These are phyloP conservation scores for Macadamia integrifolia DNA, from an alignment of 164 flowering plant genomes.

Conservation along the genomic window DNA sequence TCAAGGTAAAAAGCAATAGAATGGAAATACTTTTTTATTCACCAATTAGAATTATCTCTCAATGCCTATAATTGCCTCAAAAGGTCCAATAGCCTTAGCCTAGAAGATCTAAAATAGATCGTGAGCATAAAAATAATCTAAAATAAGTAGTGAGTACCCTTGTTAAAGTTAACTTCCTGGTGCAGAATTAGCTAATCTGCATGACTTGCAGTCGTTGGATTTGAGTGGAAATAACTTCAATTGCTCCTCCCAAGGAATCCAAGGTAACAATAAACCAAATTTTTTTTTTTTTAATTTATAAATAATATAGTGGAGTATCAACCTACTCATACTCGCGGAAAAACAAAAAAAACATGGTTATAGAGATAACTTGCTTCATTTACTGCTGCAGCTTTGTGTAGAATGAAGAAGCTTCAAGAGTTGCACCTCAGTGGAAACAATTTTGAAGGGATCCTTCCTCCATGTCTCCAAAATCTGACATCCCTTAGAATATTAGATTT, in stretches of 20 bases:
- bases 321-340: neutral
- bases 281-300: too few relatives aligned
- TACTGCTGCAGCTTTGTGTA: constrained; percentile 3
- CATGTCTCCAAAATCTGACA: constrained; percentile 8
- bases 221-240: neutral
- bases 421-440: neutral
- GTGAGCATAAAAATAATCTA: too few relatives aligned
- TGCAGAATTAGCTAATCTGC: neutral
- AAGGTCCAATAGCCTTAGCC: too few relatives aligned
- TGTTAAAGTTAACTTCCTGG: too few relatives aligned
- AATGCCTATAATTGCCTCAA: too few relatives aligned
- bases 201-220: neutral
- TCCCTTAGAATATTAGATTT: constrained; percentile 6
- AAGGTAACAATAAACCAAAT: neutral
- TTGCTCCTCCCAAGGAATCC: neutral
- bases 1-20: constrained; percentile 10
- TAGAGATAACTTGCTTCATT: too few relatives aligned
- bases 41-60: too few relatives aligned
- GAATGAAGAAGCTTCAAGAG: constrained; percentile 7
- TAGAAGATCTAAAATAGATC: too few relatives aligned
- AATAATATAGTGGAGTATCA: too few relatives aligned
- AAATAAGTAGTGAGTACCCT: too few relatives aligned
- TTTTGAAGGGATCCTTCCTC: neutral
- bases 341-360: neutral
- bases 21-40: too few relatives aligned